Conservation (phyloP, 495 filamentous ascomycete genomes). For the Bombardia bombarda region DNA sequence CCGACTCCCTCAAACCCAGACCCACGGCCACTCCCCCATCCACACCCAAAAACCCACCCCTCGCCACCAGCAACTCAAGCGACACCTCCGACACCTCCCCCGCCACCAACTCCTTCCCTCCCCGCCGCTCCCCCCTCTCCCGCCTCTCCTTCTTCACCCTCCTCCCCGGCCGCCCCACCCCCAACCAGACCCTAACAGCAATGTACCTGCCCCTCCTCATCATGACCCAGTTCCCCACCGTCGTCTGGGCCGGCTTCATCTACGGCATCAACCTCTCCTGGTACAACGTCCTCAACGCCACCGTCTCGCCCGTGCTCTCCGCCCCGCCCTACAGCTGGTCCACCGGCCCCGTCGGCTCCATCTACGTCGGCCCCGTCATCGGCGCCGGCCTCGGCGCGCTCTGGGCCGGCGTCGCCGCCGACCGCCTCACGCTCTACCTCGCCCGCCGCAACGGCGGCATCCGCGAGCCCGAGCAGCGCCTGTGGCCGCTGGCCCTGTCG, state of each 20-base stretch:
- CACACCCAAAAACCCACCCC: too few species aligned
- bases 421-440: constrained; percentile 18
- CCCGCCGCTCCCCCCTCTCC: constrained; percentile 2
- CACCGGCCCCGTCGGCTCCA: constrained; percentile 12
- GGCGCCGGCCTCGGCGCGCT: constrained; percentile 19
- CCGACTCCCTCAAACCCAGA: too few species aligned
- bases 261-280: constrained; percentile 22
- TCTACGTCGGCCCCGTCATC: constrained; percentile 14
- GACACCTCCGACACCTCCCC: background rate
- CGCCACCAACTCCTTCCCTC: background rate
- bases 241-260: constrained; percentile 20
- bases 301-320: constrained; percentile 11
- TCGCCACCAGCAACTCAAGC: too few species aligned
- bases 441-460: constrained; percentile 25
- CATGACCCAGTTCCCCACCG: constrained; percentile 17
- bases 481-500: constrained; percentile 15
- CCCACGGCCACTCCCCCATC: too few species aligned
- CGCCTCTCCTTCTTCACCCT: constrained; percentile 1
- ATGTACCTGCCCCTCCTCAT: constrained; percentile 12
- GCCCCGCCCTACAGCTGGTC: constrained; percentile 14
- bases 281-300: constrained; percentile 20
- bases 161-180: constrained; percentile 5
- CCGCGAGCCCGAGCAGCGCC: constrained; percentile 28
- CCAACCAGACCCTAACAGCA: constrained; percentile 5
- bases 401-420: constrained; percentile 17